phyloP scores from a whole-genome alignment of 1,284 basidiomycete genomes.

The Hemileia vastatrix region DNA sequence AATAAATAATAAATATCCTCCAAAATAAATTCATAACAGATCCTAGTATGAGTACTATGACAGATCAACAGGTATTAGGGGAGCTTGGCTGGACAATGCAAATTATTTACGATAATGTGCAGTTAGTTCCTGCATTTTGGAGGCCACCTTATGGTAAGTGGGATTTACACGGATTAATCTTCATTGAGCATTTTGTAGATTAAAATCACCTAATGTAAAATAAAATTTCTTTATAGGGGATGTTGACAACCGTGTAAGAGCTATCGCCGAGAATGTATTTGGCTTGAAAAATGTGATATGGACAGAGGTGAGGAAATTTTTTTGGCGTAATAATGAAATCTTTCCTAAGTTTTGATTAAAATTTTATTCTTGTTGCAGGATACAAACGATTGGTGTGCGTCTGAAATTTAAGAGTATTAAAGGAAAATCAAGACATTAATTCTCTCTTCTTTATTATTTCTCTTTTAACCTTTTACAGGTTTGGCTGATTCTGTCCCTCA shows the following conservation, averaged over 20 bases:
- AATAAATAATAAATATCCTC: not conserved
- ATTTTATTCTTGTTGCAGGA: not conserved
- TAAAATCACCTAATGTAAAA: not conserved
- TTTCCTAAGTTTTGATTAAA: not conserved
- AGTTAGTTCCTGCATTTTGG: constrained; percentile 19
- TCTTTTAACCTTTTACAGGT: constrained; percentile 16
- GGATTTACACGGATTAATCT: constrained; percentile 48
- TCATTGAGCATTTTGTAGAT: not conserved
- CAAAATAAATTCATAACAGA: not conserved
- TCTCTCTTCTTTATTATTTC: not conserved
- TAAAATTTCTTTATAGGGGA: constrained; percentile 3
- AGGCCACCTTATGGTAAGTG: constrained; percentile 67
- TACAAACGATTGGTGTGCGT: not conserved
- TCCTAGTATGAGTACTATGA: constrained; percentile 64
- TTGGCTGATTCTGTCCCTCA: constrained; percentile 15
- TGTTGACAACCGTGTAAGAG: constrained; percentile 19
- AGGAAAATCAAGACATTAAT: too few relatives aligned
- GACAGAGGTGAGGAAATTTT: constrained; percentile 55
- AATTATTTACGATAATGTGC: constrained; percentile 66
- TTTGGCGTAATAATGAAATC: not conserved
- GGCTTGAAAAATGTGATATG: constrained; percentile 60
- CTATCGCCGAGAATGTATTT: constrained; percentile 23
- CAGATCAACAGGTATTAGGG: constrained; percentile 59
- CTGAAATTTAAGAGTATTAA: too few relatives aligned
- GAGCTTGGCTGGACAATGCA: constrained; percentile 75